Conservation (phyloP, 441 rosid genomes). For the Euphorbia corollata region DNA sequence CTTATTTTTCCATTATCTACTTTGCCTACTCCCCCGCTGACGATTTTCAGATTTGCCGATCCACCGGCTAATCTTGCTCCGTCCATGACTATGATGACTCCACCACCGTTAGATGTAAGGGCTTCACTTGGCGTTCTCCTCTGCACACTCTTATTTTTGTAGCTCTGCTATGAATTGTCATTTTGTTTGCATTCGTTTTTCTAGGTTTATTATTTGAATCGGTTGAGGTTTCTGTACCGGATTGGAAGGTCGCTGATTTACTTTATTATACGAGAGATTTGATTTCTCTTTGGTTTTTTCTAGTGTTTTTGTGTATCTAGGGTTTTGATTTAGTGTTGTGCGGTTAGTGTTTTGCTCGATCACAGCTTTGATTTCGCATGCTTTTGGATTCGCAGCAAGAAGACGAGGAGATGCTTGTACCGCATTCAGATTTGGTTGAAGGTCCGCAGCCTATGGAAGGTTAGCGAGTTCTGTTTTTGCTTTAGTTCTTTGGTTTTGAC, state of each 20-base stretch:
- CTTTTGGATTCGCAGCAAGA: slow-evolving; percentile 56
- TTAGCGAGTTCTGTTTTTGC: slow-evolving; percentile 15
- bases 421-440: slow-evolving; percentile 77
- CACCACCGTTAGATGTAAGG: slow-evolving; percentile 73
- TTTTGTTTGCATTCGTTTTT: slow-evolving; percentile 8
- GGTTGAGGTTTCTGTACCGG: slow-evolving; percentile 18
- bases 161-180: slow-evolving; percentile 6
- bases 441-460: slow-evolving; percentile 98
- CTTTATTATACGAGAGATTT: slow-evolving; percentile 7
- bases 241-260: slow-evolving; percentile 19
- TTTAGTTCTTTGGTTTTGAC: slow-evolving; percentile 10
- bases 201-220: slow-evolving; percentile 17
- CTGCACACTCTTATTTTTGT: slow-evolving; percentile 12
- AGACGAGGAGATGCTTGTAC: slow-evolving; percentile 95
- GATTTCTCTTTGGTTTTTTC: neutral
- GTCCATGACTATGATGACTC: slow-evolving; percentile 78
- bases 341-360: slow-evolving; percentile 20
- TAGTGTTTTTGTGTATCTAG: slow-evolving; percentile 20
- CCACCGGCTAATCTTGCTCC: slow-evolving; percentile 24
- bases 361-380: slow-evolving; percentile 27
- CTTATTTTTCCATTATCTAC: slow-evolving; percentile 21
- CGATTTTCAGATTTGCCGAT: slow-evolving; percentile 34
- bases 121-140: slow-evolving; percentile 15
- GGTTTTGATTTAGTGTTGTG: slow-evolving; percentile 35
- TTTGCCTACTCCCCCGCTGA: slow-evolving; percentile 11